Evolutionary conservation across 805 yeast species (phyloP).

Genomic region (Zygosaccharomyces pseudorouxii): DNA sequence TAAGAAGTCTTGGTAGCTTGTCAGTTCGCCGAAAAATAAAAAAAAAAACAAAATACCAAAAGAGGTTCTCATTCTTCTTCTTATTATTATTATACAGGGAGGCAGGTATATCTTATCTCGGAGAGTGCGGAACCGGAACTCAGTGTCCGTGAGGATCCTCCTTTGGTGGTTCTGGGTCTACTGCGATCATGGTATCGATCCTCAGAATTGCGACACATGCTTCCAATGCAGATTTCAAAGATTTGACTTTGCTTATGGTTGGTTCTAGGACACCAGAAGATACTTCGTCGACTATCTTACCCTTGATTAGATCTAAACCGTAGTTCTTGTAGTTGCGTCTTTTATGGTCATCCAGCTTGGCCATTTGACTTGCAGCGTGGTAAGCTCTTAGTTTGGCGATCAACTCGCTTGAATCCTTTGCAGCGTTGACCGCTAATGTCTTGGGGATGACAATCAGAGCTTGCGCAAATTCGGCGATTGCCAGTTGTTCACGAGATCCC

Average conservation of each 20-base stretch:
- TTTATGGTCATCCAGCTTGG: conserved; percentile 76
- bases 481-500: conserved; percentile 95
- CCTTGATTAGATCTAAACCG: conserved; percentile 87
- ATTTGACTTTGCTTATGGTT: conserved; percentile 84
- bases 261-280: conserved; percentile 92
- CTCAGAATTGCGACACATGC: conserved; percentile 97
- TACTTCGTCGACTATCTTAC: conserved; percentile 84
- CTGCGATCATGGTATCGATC: conserved; percentile 97
- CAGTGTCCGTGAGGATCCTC: conserved; percentile 87
- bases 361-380: conserved; percentile 91
- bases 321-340: conserved; percentile 82
- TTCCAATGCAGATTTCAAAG: conserved; percentile 92
- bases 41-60: too few species aligned
- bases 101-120: background rate
- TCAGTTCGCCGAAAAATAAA: background rate
- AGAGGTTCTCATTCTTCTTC: background rate
- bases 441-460: conserved; percentile 90
- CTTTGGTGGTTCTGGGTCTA: conserved; percentile 89
- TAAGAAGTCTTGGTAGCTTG: background rate
- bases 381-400: conserved; percentile 94
- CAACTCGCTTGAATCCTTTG: conserved; percentile 91
- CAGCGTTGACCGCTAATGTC: conserved; percentile 95
- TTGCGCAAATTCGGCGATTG: conserved; percentile 94
- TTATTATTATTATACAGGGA: conserved; percentile 4
- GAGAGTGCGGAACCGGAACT: background rate